Evolutionary conservation across 306 rosid genomes (phyloP).

Genomic region (Cucurbita ficifolia): DNA sequence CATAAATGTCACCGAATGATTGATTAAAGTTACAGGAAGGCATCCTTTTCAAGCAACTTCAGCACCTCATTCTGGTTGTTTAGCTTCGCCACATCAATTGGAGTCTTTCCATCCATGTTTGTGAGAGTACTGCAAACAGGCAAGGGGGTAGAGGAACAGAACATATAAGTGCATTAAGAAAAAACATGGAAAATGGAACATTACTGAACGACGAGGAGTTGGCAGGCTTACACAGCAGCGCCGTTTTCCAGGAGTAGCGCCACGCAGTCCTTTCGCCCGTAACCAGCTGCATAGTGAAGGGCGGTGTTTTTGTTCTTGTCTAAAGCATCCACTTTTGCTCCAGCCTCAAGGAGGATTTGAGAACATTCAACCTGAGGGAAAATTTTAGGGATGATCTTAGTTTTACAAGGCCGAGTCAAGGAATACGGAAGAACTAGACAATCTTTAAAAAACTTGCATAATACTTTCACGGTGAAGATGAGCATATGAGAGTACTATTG

Average conservation of each 20-base stretch:
- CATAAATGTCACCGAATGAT: background rate
- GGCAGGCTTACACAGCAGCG: conserved; percentile 80
- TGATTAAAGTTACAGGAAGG: conserved; percentile 38
- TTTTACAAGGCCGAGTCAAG: background rate
- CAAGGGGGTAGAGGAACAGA: background rate
- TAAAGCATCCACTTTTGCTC: conserved; percentile 87
- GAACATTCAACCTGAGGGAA: conserved; percentile 79
- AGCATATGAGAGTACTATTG: background rate
- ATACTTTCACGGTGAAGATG: background rate
- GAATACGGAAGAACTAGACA: background rate
- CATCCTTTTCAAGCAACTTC: conserved; percentile 92
- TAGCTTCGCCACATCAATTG: conserved; percentile 94
- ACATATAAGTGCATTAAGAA: background rate
- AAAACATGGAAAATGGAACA: background rate
- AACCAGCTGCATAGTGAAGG: conserved; percentile 98
- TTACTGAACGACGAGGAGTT: background rate
- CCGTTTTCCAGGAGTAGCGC: conserved; percentile 84
- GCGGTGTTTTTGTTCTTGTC: conserved; percentile 96
- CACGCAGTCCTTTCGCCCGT: conserved; percentile 94
- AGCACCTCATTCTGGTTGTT: conserved; percentile 81
- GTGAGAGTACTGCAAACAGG: conserved; percentile 64
- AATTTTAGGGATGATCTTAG: background rate
- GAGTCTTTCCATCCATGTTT: conserved; percentile 92
- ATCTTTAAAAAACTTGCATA: background rate
- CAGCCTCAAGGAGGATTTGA: conserved; percentile 89